These are phyloP conservation scores for Exophiala oligosperma DNA, from an alignment of 2,329 filamentous ascomycete species.

Conservation along the genomic window DNA sequence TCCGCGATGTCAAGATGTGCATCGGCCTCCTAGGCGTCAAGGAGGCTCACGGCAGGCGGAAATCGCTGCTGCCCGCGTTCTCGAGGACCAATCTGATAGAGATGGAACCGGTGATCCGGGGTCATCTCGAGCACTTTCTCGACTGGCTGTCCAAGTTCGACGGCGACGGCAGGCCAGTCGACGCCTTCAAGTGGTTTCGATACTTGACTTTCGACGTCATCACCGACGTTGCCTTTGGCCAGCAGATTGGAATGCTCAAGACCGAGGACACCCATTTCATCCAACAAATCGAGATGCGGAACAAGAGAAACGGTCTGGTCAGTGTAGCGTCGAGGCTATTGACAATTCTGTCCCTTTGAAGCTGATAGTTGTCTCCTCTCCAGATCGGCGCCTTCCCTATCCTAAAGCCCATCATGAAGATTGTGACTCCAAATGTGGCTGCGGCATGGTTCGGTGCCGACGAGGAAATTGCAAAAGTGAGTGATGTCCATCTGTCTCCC, in stretches of 20 bases:
- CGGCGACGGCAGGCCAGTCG: conserved; percentile 22
- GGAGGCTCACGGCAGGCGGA: conserved; percentile 48
- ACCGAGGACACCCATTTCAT: conserved; percentile 6
- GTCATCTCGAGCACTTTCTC: conserved; percentile 30
- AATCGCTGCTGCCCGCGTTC: conserved; percentile 53
- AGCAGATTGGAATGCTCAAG: conserved; percentile 29
- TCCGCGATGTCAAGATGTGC: conserved; percentile 54
- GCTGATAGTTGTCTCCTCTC: neutral
- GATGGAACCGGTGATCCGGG: conserved; percentile 19
- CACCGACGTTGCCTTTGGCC: conserved; percentile 55
- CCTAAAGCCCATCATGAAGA: neutral
- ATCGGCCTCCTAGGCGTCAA: conserved; percentile 44
- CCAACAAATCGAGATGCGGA: neutral
- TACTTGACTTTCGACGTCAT: conserved; percentile 58
- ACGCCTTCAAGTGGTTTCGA: conserved; percentile 51
- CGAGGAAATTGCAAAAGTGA: conserved; percentile 6
- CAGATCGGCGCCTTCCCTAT: conserved; percentile 6
- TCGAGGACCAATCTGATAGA: conserved; percentile 28
- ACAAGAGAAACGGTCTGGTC: conserved; percentile 6
- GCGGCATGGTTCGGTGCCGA: conserved; percentile 3
- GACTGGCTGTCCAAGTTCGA: conserved; percentile 23
- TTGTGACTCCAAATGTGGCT: neutral
- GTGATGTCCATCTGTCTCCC: neutral
- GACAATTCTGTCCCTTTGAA: neutral
- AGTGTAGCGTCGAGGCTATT: neutral